Conservation (phyloP, 257 asterid genomes). For the Eustoma russellianum region DNA sequence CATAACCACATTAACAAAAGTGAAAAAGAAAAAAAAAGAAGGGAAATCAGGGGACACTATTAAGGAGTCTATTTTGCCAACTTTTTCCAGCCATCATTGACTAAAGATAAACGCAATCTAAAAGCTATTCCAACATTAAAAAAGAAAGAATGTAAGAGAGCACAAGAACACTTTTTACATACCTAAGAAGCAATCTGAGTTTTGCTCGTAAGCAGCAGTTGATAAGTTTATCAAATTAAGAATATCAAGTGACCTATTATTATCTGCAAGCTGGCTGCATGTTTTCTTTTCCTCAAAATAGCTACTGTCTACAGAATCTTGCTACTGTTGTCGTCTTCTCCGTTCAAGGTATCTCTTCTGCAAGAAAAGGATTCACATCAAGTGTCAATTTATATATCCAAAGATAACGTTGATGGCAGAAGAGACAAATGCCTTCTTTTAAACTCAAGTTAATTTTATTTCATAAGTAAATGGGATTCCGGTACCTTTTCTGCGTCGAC, state of each 20-base stretch:
- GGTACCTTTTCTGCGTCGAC: constrained; percentile 73
- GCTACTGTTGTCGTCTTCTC: constrained; percentile 51
- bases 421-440: too few relatives aligned
- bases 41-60: too few relatives aligned
- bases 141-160: constrained; percentile 8
- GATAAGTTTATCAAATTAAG: constrained; percentile 67
- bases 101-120: too few relatives aligned
- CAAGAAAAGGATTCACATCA: constrained; percentile 15
- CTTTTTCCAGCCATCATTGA: too few relatives aligned
- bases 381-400: background rate
- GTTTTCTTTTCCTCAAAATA: constrained; percentile 33
- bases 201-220: constrained; percentile 28
- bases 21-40: background rate
- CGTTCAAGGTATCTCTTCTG: constrained; percentile 88
- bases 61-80: too few relatives aligned
- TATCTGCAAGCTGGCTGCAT: constrained; percentile 26
- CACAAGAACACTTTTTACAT: too few relatives aligned
- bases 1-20: background rate
- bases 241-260: constrained; percentile 65
- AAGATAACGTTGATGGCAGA: too few relatives aligned
- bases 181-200: constrained; percentile 38
- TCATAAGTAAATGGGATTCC: constrained; percentile 5
- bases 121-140: background rate
- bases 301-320: constrained; percentile 27
- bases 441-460: background rate